phyloP scores from a whole-genome alignment of 23 red algal genomes.

The Cyanidiococcus yangmingshanensis region DNA sequence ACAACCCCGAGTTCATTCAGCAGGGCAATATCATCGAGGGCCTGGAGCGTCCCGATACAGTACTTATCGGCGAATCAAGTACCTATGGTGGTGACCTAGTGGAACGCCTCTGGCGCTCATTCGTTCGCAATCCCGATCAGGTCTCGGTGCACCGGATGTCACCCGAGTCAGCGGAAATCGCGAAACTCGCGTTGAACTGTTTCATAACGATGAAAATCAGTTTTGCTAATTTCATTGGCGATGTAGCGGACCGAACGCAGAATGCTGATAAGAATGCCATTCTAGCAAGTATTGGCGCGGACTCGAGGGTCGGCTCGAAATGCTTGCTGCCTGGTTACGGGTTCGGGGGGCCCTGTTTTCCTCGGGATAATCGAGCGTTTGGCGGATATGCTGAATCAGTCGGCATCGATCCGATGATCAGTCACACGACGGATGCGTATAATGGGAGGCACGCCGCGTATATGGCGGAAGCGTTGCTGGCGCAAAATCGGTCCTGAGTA shows the following conservation, averaged over 20 bases:
- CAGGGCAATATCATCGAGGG: constrained; percentile 35
- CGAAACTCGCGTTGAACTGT: constrained; percentile 32
- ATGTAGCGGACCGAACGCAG: constrained; percentile 26
- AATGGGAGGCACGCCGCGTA: constrained; percentile 20
- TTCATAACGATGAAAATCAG: constrained; percentile 35
- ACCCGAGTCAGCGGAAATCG: constrained; percentile 30
- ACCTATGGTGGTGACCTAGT: constrained; percentile 12
- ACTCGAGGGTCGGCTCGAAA: constrained; percentile 26
- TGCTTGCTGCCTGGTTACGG: constrained; percentile 28
- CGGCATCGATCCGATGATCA: constrained; percentile 24
- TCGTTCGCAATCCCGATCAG: constrained; percentile 14
- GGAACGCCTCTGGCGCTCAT: constrained; percentile 17
- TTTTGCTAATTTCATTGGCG: constrained; percentile 28
- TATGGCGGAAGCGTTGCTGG: constrained; percentile 24
- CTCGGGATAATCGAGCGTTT: constrained; percentile 33
- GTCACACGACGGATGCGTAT: constrained; percentile 22
- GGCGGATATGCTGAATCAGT: constrained; percentile 30
- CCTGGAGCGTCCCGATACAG: constrained; percentile 27
- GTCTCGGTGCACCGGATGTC: constrained; percentile 27
- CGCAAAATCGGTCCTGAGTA: constrained; percentile 15
- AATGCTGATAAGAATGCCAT: constrained; percentile 34
- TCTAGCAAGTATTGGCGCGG: constrained; percentile 18
- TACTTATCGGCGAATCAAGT: constrained; percentile 22
- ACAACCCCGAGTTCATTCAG: constrained; percentile 36
- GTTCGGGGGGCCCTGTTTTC: constrained; percentile 35